A percentile compares a stretch with the other conserved stretches of the same genome.
phyloP scores from a whole-genome alignment of 345 rosid species.

The Sonneratia alba region DNA sequence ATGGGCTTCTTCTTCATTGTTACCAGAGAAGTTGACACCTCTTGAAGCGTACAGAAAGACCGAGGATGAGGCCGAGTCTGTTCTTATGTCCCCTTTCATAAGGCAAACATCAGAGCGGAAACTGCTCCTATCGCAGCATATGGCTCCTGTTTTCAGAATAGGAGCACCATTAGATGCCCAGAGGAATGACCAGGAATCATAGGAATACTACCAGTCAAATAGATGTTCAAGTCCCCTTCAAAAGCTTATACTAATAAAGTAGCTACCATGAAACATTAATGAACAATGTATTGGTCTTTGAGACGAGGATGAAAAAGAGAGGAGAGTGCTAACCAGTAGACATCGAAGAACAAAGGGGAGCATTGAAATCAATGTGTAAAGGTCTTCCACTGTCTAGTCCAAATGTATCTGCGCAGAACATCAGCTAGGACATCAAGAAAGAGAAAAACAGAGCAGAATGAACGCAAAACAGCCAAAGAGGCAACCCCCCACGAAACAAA shows the following conservation, averaged over 20 bases:
- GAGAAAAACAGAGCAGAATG: neutral
- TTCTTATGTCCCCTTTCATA: conserved; percentile 72
- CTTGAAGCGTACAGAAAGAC: conserved; percentile 41
- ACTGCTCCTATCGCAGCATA: conserved; percentile 68
- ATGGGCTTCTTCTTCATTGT: neutral
- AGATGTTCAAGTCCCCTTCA: neutral
- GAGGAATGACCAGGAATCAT: neutral
- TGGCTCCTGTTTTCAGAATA: conserved; percentile 40
- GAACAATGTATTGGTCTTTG: neutral
- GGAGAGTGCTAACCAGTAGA: conserved; percentile 35
- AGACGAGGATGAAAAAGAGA: neutral
- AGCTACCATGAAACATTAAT: neutral
- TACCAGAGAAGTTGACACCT: neutral
- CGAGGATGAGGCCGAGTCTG: conserved; percentile 53
- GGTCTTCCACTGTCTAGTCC: conserved; percentile 28
- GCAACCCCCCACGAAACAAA: neutral
- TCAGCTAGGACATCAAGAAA: conserved; percentile 3
- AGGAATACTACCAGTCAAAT: neutral
- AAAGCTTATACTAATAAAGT: too few relatives aligned
- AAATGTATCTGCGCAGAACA: conserved; percentile 43
- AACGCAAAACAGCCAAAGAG: neutral
- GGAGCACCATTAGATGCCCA: neutral
- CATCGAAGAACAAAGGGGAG: conserved; percentile 41
- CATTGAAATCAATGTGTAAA: conserved; percentile 17
- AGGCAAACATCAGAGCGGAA: conserved; percentile 54